These are phyloP conservation scores for Beauveria rudraprayagi DNA, from an alignment of 2,329 filamentous ascomycete species.

Conservation along the genomic window DNA sequence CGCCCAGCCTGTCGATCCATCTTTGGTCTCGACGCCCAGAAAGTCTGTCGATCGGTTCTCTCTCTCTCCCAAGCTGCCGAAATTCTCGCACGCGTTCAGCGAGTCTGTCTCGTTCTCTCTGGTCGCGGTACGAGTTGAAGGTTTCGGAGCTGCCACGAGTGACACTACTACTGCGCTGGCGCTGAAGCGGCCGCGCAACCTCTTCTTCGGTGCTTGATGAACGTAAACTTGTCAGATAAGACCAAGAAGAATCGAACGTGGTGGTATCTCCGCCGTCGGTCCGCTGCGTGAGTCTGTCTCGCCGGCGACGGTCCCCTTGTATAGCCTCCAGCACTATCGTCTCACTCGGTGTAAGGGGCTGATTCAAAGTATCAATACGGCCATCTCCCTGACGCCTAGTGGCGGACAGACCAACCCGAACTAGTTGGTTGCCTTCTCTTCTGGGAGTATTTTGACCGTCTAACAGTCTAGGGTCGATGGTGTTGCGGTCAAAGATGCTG, in stretches of 20 bases:
- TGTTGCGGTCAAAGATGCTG: slow-evolving; percentile 46
- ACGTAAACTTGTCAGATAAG: slow-evolving; percentile 15
- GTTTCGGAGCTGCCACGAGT: slow-evolving; percentile 32
- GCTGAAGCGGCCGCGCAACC: slow-evolving; percentile 16
- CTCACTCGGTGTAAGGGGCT: slow-evolving; percentile 46
- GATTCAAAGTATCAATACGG: slow-evolving; percentile 36
- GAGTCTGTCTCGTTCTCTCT: slow-evolving; percentile 27
- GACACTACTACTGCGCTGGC: slow-evolving; percentile 29
- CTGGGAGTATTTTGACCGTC: slow-evolving; percentile 36
- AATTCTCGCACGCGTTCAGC: slow-evolving; percentile 26
- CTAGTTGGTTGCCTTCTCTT: slow-evolving; percentile 18
- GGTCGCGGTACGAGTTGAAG: slow-evolving; percentile 30
- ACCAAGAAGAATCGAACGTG: slow-evolving; percentile 15
- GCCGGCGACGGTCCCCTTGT: slow-evolving; percentile 43
- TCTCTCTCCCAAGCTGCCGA: slow-evolving; percentile 26
- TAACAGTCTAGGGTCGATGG: slow-evolving; percentile 45
- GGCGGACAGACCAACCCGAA: background rate
- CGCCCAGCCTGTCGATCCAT: slow-evolving; percentile 27
- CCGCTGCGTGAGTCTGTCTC: slow-evolving; percentile 32
- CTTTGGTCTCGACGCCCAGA: slow-evolving; percentile 22
- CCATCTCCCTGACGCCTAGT: slow-evolving; percentile 20
- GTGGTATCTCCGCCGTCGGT: slow-evolving; percentile 16
- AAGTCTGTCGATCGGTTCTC: slow-evolving; percentile 19
- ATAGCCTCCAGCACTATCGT: slow-evolving; percentile 49
- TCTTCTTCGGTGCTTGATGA: slow-evolving; percentile 18